A percentile compares a stretch with the other conserved stretches of the same genome.
These are phyloP conservation scores for Botryotinia convoluta DNA, from an alignment of 2,329 filamentous ascomycete species.

Conservation along the genomic window DNA sequence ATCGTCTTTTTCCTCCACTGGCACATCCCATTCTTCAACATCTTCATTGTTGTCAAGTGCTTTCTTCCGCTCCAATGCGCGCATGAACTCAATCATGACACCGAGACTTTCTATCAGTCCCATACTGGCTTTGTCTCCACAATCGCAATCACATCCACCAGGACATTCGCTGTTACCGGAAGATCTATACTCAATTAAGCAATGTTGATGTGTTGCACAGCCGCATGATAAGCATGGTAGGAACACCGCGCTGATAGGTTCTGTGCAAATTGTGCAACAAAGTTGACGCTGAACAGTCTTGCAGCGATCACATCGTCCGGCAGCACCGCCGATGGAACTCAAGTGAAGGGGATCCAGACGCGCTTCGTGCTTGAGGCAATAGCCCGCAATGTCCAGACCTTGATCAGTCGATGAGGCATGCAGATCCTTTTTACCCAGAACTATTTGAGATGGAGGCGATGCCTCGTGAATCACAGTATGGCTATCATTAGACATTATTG, in stretches of 20 bases:
- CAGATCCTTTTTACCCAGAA: constrained; percentile 56
- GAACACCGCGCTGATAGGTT: constrained; percentile 59
- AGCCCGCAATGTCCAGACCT: constrained; percentile 60
- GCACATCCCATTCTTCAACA: constrained; percentile 29
- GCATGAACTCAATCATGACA: constrained; percentile 38
- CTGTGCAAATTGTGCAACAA: constrained; percentile 60
- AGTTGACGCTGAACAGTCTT: constrained; percentile 56
- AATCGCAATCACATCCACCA: constrained; percentile 64
- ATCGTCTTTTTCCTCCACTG: constrained; percentile 29
- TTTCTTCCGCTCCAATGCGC: constrained; percentile 23
- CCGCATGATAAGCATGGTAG: constrained; percentile 61
- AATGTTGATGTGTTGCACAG: constrained; percentile 59
- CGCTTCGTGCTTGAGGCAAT: constrained; percentile 61
- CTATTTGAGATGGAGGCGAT: constrained; percentile 47
- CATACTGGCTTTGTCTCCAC: constrained; percentile 53
- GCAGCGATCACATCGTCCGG: constrained; percentile 51
- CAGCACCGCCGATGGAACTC: constrained; percentile 43
- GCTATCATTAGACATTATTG: constrained; percentile 33
- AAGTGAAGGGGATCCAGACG: constrained; percentile 57
- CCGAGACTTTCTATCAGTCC: constrained; percentile 62
- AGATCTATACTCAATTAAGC: constrained; percentile 39
- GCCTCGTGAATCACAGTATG: constrained; percentile 28
- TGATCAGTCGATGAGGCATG: constrained; percentile 48
- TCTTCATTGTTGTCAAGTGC: constrained; percentile 23
- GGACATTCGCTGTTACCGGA: constrained; percentile 53